Evolutionary conservation across 23 red algal genomes (phyloP).

Genomic region (Chondrus crispus): DNA sequence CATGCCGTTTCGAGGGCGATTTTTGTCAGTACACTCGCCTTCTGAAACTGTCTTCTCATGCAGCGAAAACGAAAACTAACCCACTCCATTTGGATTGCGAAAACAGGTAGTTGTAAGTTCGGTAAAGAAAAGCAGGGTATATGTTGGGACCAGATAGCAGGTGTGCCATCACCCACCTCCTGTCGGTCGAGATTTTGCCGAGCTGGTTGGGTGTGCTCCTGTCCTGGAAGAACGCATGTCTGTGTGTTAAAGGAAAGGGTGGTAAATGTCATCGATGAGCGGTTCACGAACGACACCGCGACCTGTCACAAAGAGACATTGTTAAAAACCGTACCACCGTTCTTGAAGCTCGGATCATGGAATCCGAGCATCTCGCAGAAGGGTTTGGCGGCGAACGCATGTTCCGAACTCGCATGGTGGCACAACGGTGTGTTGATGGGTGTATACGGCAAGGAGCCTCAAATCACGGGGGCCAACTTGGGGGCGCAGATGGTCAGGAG

Average conservation of each 20-base stretch:
- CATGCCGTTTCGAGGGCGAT: not conserved
- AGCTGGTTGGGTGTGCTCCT: conserved; percentile 44
- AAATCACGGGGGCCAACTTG: conserved; percentile 12
- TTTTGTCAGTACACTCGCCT: not conserved
- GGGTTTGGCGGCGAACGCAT: not conserved
- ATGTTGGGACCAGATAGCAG: not conserved
- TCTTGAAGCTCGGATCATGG: conserved; percentile 16
- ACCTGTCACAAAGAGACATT: conserved; percentile 4
- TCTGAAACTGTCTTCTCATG: not conserved
- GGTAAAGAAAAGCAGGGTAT: not conserved
- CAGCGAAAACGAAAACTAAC: not conserved
- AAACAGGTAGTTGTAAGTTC: not conserved
- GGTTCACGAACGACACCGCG: not conserved
- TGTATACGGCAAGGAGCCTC: conserved; percentile 15
- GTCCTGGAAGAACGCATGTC: conserved; percentile 23
- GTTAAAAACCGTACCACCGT: not conserved
- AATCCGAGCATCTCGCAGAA: not conserved
- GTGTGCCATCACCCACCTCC: not conserved
- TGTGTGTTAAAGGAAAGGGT: not conserved
- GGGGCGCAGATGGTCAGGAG: conserved; percentile 1
- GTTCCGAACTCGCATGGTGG: conserved; percentile 29
- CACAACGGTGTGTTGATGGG: conserved; percentile 40
- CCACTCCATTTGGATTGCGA: not conserved
- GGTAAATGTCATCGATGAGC: not conserved
- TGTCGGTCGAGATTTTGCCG: not conserved